Evolutionary conservation across 768 basidiomycete genomes (phyloP).

Genomic region (Krasilnikovozyma curviuscula): DNA sequence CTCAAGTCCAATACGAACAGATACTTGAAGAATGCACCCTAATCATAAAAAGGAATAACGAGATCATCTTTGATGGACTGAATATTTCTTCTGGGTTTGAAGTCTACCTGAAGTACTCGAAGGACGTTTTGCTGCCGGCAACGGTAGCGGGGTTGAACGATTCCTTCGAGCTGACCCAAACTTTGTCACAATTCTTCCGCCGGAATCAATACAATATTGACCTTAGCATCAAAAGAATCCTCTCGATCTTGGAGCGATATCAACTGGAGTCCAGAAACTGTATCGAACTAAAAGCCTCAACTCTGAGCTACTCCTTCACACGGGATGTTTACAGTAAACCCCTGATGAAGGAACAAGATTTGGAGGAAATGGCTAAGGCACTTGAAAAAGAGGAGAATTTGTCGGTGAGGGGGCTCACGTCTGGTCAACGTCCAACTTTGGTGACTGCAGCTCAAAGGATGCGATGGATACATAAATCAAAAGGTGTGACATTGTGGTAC

Average conservation of each 20-base stretch:
- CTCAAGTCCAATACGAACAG: not conserved
- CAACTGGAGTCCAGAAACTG: slow-evolving; percentile 34
- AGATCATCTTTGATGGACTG: slow-evolving; percentile 1
- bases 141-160: slow-evolving; percentile 44
- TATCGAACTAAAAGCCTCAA: slow-evolving; percentile 36
- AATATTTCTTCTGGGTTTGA: slow-evolving; percentile 35
- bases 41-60: not conserved
- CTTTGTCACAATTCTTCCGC: slow-evolving; percentile 29
- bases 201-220: too few species aligned
- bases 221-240: too few species aligned
- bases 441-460: slow-evolving; percentile 38
- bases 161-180: slow-evolving; percentile 43
- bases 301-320: slow-evolving; percentile 46
- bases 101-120: slow-evolving; percentile 40
- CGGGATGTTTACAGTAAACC: slow-evolving; percentile 42
- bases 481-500: too few species aligned
- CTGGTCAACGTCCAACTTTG: slow-evolving; percentile 33
- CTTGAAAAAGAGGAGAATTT: slow-evolving; percentile 37
- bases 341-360: too few species aligned
- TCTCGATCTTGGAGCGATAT: slow-evolving; percentile 36
- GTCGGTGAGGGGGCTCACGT: slow-evolving; percentile 38
- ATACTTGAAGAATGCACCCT: not conserved
- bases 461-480: too few species aligned
- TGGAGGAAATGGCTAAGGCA: slow-evolving; percentile 31
- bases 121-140: slow-evolving; percentile 34